Conservation (phyloP, 352 stramenopile genomes). For the Saprolegnia parasitica region DNA sequence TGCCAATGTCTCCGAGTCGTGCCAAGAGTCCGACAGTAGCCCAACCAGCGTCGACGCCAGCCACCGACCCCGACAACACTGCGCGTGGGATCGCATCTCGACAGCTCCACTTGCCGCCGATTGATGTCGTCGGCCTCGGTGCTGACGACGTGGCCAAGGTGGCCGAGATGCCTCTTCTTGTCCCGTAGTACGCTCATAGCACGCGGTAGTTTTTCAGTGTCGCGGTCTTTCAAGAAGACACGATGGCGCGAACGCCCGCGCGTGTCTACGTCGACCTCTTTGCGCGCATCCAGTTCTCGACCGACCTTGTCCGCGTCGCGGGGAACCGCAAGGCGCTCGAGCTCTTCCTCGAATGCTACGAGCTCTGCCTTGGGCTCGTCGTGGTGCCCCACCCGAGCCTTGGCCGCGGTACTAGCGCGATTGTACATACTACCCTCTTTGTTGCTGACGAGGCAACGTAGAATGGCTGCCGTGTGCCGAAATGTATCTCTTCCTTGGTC, state of each 20-base stretch:
- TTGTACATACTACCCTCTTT: neutral
- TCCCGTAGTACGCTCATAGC: neutral
- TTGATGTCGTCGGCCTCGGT: neutral
- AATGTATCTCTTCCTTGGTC: slow-evolving; percentile 14
- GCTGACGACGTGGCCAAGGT: neutral
- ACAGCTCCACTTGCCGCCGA: slow-evolving; percentile 1
- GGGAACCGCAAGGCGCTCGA: slow-evolving; percentile 9
- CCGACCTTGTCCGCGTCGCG: neutral
- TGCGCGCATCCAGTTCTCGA: neutral
- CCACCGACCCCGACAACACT: too few species aligned
- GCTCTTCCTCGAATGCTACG: slow-evolving; percentile 23
- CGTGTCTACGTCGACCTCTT: slow-evolving; percentile 12
- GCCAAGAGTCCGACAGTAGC: too few species aligned
- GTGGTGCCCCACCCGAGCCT: neutral
- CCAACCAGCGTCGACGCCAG: too few species aligned
- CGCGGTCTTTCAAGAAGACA: slow-evolving; percentile 17
- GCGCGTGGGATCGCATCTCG: neutral
- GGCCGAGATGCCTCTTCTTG: neutral
- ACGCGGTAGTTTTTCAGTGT: slow-evolving; percentile 24
- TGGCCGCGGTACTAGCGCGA: neutral
- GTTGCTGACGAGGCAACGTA: neutral
- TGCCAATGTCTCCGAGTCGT: neutral
- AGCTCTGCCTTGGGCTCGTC: slow-evolving; percentile 3
- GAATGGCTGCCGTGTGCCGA: slow-evolving; percentile 3
- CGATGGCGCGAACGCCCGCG: neutral